A percentile compares a stretch with the other conserved stretches of the same genome.
Conservation (phyloP, 176 grass and related monocot genomes). For the Typha latifolia region DNA sequence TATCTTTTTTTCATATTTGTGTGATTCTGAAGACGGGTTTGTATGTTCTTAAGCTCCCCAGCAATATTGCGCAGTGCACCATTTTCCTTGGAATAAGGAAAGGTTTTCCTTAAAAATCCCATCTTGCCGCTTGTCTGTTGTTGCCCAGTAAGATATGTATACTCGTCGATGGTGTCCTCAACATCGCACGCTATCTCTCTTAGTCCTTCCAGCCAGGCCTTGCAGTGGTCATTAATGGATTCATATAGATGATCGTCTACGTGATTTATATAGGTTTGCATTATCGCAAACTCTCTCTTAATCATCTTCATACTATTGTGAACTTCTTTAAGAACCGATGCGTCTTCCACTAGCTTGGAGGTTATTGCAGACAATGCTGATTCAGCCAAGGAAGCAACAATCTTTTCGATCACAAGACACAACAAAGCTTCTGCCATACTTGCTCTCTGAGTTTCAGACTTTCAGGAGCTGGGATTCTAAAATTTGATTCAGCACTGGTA, state of each 20-base stretch:
- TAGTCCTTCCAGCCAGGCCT: constrained; percentile 31
- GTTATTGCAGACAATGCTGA: constrained; percentile 6
- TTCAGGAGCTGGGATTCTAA: no score
- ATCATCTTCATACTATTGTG: constrained; percentile 29
- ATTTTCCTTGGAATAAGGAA: not conserved
- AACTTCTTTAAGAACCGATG: constrained; percentile 20
- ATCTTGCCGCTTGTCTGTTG: not conserved
- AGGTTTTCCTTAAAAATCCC: not conserved
- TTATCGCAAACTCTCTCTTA: constrained; percentile 25
- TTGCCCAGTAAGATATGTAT: constrained; percentile 1
- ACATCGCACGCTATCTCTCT: constrained; percentile 33
- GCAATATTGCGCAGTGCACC: not conserved
- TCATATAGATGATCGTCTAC: not conserved
- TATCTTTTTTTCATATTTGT: not conserved
- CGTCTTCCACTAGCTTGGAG: constrained; percentile 13
- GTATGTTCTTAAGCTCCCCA: not conserved
- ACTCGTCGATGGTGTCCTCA: constrained; percentile 46
- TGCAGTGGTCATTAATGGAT: constrained; percentile 11
- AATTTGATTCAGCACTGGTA: no score
- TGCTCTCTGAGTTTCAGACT: no score
- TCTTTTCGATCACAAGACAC: constrained; percentile 28
- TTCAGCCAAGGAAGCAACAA: constrained; percentile 30
- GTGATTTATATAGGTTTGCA: constrained; percentile 36
- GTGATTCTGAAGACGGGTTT: not conserved
- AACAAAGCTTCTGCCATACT: constrained; percentile 39